Evolutionary conservation across 345 rosid species (phyloP).

Genomic region (Populus deltoides): DNA sequence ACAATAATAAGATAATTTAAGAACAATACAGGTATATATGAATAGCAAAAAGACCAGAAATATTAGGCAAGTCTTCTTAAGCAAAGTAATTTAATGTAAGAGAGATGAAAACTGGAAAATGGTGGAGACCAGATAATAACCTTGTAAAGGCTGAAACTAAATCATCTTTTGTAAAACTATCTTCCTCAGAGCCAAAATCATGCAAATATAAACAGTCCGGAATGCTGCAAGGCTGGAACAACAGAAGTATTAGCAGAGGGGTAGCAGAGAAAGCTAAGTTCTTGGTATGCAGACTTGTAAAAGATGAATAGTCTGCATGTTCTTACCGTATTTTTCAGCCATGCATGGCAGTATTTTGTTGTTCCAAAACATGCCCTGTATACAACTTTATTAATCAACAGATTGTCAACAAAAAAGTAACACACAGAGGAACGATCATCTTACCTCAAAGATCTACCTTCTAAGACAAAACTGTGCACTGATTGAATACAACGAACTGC

Average conservation of each 20-base stretch:
- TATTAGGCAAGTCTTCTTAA: not conserved
- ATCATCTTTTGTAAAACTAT: constrained; percentile 34
- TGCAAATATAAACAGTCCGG: constrained; percentile 32
- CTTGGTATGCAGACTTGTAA: not conserved
- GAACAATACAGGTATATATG: not conserved
- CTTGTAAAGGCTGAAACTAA: constrained; percentile 29
- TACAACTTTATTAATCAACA: constrained; percentile 13
- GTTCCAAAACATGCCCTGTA: constrained; percentile 95
- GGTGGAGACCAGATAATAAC: not conserved
- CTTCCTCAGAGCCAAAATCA: constrained; percentile 28
- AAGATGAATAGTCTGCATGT: not conserved
- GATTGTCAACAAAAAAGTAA: not conserved
- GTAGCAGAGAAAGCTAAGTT: not conserved
- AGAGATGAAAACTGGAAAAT: not conserved
- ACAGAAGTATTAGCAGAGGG: constrained; percentile 1
- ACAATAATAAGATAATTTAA: not conserved
- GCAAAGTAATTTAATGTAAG: not conserved
- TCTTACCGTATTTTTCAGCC: constrained; percentile 84
- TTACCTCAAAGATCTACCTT: constrained; percentile 70
- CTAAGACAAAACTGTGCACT: constrained; percentile 85
- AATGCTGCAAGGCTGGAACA: constrained; percentile 32
- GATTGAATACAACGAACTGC: constrained; percentile 86
- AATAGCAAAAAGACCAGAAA: not conserved
- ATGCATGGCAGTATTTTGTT: constrained; percentile 93
- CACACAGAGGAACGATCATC: constrained; percentile 9